These are phyloP conservation scores for Phytophthora pisi DNA, from an alignment of 352 stramenopile genomes.

Conservation along the genomic window DNA sequence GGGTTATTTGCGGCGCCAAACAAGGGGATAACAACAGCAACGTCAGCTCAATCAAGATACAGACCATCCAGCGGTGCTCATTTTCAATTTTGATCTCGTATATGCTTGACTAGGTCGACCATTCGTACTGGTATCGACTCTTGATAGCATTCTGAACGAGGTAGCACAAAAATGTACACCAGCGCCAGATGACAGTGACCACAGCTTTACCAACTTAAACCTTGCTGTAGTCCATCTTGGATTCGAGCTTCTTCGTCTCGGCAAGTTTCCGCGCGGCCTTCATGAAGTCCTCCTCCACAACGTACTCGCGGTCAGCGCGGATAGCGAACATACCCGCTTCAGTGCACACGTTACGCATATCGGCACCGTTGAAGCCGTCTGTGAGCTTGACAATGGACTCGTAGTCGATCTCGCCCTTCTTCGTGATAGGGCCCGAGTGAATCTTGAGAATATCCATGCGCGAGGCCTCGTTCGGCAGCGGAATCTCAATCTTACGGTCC, in stretches of 20 bases:
- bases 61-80: constrained; percentile 26
- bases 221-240: constrained; percentile 99
- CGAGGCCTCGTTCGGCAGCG: constrained; percentile 98
- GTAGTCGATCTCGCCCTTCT: constrained; percentile 99
- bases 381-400: constrained; percentile 99
- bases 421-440: constrained; percentile 97
- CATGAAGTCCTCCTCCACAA: constrained; percentile 99
- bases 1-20: constrained; percentile 24
- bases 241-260: constrained; percentile 99
- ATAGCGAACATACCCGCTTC: constrained; percentile 98
- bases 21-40: constrained; percentile 3
- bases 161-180: constrained; percentile 14
- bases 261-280: constrained; percentile 99
- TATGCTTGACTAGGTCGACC: constrained; percentile 14
- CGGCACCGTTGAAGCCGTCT: constrained; percentile 99
- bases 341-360: constrained; percentile 99
- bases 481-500: constrained; percentile 99
- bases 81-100: constrained; percentile 32
- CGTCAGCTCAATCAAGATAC: constrained; percentile 22
- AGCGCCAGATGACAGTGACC: not conserved
- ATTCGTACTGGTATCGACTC: constrained; percentile 16
- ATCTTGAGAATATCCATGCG: constrained; percentile 99
- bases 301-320: constrained; percentile 97
- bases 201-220: constrained; percentile 80
- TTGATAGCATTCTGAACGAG: constrained; percentile 5